phyloP scores from a whole-genome alignment of 768 basidiomycete genomes.

The Phylloporus sp. region DNA sequence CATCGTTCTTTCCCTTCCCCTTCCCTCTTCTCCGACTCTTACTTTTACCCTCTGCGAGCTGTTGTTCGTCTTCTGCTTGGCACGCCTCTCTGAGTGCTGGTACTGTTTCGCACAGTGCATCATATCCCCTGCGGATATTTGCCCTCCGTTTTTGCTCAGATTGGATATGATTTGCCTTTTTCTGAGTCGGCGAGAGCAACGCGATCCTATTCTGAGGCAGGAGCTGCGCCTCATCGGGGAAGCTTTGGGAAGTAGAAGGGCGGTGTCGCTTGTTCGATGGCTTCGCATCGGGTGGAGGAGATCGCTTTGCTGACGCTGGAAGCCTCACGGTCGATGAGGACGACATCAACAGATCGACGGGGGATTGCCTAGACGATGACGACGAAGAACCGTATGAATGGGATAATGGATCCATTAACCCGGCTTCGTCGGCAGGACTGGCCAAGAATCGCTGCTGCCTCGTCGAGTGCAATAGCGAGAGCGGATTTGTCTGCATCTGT shows the following conservation, averaged over 20 bases:
- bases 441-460: slow-evolving; percentile 13
- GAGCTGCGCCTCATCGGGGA: slow-evolving; percentile 10
- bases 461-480: slow-evolving; percentile 16
- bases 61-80: slow-evolving; percentile 61
- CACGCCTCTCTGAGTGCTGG: slow-evolving; percentile 81
- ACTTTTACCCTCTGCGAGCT: slow-evolving; percentile 29
- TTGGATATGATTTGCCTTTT: slow-evolving; percentile 91
- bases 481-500: slow-evolving; percentile 16
- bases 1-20: slow-evolving; percentile 39
- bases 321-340: slow-evolving; percentile 12
- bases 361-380: slow-evolving; percentile 26
- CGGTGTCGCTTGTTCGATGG: slow-evolving; percentile 33
- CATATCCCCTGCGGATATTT: slow-evolving; percentile 86
- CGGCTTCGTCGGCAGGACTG: slow-evolving; percentile 8
- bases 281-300: slow-evolving; percentile 23
- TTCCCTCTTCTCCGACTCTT: slow-evolving; percentile 35
- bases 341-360: slow-evolving; percentile 16
- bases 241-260: slow-evolving; percentile 14
- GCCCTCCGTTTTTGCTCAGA: slow-evolving; percentile 92
- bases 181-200: slow-evolving; percentile 76
- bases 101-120: slow-evolving; percentile 78
- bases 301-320: slow-evolving; percentile 21
- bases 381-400: slow-evolving; percentile 22
- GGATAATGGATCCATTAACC: background rate
- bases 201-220: slow-evolving; percentile 13